Evolutionary conservation across 192 early-diverging fungal genomes (phyloP).

Genomic region (Phycomyces nitens): DNA sequence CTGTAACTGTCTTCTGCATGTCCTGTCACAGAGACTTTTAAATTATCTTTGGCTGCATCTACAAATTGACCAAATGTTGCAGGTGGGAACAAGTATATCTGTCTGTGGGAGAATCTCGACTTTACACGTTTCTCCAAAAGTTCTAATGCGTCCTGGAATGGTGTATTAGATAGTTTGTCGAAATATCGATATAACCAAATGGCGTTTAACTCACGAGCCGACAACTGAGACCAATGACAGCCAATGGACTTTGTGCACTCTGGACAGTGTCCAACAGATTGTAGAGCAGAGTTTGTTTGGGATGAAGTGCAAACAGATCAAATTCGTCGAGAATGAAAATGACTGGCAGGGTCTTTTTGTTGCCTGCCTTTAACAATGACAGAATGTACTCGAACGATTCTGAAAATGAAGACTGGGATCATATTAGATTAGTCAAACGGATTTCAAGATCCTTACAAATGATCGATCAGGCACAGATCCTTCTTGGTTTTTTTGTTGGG

Average conservation of each 20-base stretch:
- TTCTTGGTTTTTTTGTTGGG: constrained; percentile 52
- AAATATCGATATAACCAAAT: no score
- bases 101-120: constrained; percentile 88
- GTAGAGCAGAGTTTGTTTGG: constrained; percentile 91
- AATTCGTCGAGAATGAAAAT: constrained; percentile 93
- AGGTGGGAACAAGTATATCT: constrained; percentile 67
- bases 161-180: neutral
- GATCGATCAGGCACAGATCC: constrained; percentile 22
- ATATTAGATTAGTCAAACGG: neutral
- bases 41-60: constrained; percentile 48
- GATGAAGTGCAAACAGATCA: constrained; percentile 86
- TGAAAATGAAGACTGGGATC: constrained; percentile 59
- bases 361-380: constrained; percentile 56
- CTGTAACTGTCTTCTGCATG: constrained; percentile 24
- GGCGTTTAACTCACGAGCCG: constrained; percentile 59
- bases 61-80: constrained; percentile 53
- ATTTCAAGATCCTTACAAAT: neutral
- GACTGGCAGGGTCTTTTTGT: constrained; percentile 55
- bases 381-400: constrained; percentile 66
- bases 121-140: constrained; percentile 93
- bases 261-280: constrained; percentile 91
- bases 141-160: constrained; percentile 70
- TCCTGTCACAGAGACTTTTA: constrained; percentile 33
- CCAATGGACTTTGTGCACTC: constrained; percentile 77
- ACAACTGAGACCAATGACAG: constrained; percentile 81